Percentiles rank a stretch among this genome's conserved stretches.
Evolutionary conservation across 2,329 filamentous ascomycete species (phyloP).

Genomic region (Arthroderma sp.): DNA sequence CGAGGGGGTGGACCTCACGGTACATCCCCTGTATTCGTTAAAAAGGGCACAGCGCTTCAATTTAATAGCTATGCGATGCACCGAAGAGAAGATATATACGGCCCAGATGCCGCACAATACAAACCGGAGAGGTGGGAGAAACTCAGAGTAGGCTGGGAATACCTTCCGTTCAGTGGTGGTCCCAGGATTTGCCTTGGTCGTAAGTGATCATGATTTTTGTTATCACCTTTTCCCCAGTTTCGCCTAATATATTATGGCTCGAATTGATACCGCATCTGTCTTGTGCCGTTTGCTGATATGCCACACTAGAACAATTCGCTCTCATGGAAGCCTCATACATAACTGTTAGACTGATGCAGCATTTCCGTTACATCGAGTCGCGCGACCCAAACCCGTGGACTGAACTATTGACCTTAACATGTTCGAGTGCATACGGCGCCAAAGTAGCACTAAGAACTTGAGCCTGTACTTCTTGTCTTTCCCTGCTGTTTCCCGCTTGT

Average conservation of each 20-base stretch:
- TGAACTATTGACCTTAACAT: slow-evolving; percentile 16
- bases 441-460: slow-evolving; percentile 8
- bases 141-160: slow-evolving; percentile 41
- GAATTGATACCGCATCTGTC: too few species aligned
- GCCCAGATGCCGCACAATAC: slow-evolving; percentile 37
- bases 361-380: slow-evolving; percentile 24
- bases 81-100: slow-evolving; percentile 35
- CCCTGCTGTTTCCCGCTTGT: too few species aligned
- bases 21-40: slow-evolving; percentile 31
- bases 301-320: slow-evolving; percentile 26
- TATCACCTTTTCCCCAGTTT: not conserved
- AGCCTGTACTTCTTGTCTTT: not conserved
- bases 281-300: too few species aligned
- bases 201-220: slow-evolving; percentile 1
- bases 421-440: slow-evolving; percentile 10
- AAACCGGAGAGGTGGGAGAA: slow-evolving; percentile 38
- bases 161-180: slow-evolving; percentile 42
- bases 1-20: slow-evolving; percentile 44
- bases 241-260: not conserved
- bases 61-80: slow-evolving; percentile 39
- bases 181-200: slow-evolving; percentile 43
- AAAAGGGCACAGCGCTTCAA: slow-evolving; percentile 32
- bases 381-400: slow-evolving; percentile 18
- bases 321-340: slow-evolving; percentile 31
- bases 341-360: slow-evolving; percentile 25